Base-by-base conservation (phyloP, 1,284 basidiomycete genomes). In the Heterobasidion irregulare region DNA sequence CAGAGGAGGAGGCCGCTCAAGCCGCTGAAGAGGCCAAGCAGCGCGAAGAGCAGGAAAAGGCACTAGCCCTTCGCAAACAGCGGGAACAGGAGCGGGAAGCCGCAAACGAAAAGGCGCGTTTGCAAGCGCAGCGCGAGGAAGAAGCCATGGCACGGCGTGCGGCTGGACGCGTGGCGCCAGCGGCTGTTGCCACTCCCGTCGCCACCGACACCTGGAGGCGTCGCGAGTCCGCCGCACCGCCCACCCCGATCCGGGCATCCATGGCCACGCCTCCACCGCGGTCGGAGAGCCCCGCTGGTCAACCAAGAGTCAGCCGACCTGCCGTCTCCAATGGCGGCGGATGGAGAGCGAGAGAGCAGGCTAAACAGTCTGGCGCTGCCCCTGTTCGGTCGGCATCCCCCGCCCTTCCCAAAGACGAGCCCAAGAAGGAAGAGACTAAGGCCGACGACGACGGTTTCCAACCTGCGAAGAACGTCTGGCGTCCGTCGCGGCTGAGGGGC, bases 51-150 rank as follows among this genome's bases (percentile, higher is more conserved):
- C 85, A 90, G 66, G 87, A 83, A 60, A 77, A 76, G 48, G 61
- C 64, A 0, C 72, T 70, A 7, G 79, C 76, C 13, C 63, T 75
- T 43, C 84, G 88, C 57, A 80, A 78, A 59, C 68, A 77, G 58
- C 81, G 89, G 55, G 86, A 90, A 53, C 76, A 69, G 43, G 86
- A 94, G 64, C 85, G 88, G 49, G 77, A 76, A 9, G 80, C 78
- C 48, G 77, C 76, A 1, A 48, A 67, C 18, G 88, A 92, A 62
- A 69, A 77, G 43, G 82, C 80, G 2, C 78, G 78, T 18, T 70
- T 76, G 50, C 89, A 86, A 64, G 71, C 68, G n/a, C 80, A 86
- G 65, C 81, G 88, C 57, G 92, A 94, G 66, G 89, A 90, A 53
- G 93, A 94, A 64, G 91, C 90, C 0, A 78, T 83, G 63, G 77